These are phyloP conservation scores for Rhizophagus sp. DNA, from an alignment of 192 early-diverging fungal species.

Conservation along the genomic window DNA sequence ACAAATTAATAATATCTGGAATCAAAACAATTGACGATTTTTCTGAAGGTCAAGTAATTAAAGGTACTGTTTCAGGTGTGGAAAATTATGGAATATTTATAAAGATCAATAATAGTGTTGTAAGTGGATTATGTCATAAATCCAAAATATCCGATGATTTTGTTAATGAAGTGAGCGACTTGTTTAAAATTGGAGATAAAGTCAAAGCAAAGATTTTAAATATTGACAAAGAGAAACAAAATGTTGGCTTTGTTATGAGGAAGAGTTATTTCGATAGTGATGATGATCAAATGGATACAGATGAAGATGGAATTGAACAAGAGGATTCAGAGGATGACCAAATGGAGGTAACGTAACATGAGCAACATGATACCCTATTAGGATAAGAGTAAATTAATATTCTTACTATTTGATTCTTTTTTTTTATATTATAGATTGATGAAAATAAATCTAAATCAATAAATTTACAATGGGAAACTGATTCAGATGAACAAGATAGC, in stretches of 20 bases:
- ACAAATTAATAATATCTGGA: background rate
- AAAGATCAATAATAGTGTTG: slow-evolving; percentile 68
- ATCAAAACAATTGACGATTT: slow-evolving; percentile 55
- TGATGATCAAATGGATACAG: slow-evolving; percentile 36
- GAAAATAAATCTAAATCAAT: slow-evolving; percentile 36
- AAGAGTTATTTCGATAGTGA: slow-evolving; percentile 74
- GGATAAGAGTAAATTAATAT: too few relatives aligned
- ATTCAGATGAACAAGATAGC: slow-evolving; percentile 32
- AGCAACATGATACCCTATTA: background rate
- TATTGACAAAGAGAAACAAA: slow-evolving; percentile 67
- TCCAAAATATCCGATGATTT: slow-evolving; percentile 82
- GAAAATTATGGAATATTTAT: slow-evolving; percentile 82
- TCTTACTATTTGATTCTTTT: background rate
- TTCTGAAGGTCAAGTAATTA: slow-evolving; percentile 71
- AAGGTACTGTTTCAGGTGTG: slow-evolving; percentile 74
- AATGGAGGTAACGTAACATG: slow-evolving; percentile 20
- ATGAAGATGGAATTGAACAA: slow-evolving; percentile 32
- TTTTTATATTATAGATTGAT: slow-evolving; percentile 4
- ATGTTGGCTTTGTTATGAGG: slow-evolving; percentile 79
- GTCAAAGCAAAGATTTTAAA: slow-evolving; percentile 81
- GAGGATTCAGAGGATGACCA: slow-evolving; percentile 42
- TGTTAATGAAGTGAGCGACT: slow-evolving; percentile 64
- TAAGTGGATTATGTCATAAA: slow-evolving; percentile 85
- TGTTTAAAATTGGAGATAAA: slow-evolving; percentile 83
- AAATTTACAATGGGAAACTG: slow-evolving; percentile 32